These are phyloP conservation scores for Cryoendolithus antarcticus DNA, from an alignment of 2,329 filamentous ascomycete genomes.

Conservation along the genomic window DNA sequence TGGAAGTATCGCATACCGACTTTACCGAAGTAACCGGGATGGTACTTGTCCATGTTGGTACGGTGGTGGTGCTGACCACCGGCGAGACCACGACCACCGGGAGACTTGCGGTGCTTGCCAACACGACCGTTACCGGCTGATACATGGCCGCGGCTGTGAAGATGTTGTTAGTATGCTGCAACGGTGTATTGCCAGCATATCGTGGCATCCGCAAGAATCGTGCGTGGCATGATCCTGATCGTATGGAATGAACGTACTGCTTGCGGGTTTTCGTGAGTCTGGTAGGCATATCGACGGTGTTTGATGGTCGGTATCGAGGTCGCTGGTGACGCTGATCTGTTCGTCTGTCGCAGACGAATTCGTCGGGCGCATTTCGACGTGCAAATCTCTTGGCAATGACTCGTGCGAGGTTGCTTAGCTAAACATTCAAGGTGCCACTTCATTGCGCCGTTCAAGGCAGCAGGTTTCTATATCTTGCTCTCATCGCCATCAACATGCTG, in stretches of 20 bases:
- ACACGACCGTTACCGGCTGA: slow-evolving; percentile 96
- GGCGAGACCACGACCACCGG: slow-evolving; percentile 71
- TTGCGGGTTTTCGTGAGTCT: background rate
- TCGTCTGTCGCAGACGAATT: no score
- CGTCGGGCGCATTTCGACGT: no score
- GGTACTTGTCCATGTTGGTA: slow-evolving; percentile 87
- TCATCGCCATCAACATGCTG: no score
- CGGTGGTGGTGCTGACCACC: slow-evolving; percentile 99
- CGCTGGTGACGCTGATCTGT: no score
- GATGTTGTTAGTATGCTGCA: no score
- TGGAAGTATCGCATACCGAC: slow-evolving; percentile 59
- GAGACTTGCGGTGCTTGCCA: slow-evolving; percentile 94
- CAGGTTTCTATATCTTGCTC: no score
- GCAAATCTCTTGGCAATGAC: no score
- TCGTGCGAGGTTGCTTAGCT: no score
- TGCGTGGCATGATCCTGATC: background rate
- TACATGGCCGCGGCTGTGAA: slow-evolving; percentile 96
- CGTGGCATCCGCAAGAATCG: no score
- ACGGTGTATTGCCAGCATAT: no score
- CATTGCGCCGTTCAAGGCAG: no score
- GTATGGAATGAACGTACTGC: background rate
- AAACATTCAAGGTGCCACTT: no score
- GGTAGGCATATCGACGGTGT: background rate
- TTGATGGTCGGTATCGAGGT: background rate
- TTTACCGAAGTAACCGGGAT: slow-evolving; percentile 99